These are phyloP conservation scores for Ceratobasidium sp. DNA, from an alignment of 1,284 basidiomycete genomes.

Conservation along the genomic window DNA sequence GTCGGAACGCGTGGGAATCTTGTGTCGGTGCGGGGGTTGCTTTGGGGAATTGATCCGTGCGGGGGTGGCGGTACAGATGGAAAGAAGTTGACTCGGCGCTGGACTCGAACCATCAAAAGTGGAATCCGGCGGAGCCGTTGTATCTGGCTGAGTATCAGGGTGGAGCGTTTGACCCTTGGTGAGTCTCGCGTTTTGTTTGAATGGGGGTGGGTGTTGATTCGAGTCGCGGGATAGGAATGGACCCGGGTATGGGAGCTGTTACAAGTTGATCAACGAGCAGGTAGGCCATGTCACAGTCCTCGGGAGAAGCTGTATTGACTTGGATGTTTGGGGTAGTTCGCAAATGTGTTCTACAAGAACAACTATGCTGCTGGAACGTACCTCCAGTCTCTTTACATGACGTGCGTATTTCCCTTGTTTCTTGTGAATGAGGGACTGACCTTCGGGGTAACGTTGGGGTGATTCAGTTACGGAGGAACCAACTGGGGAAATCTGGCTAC, in stretches of 20 bases:
- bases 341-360: constrained; percentile 49
- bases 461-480: constrained; percentile 60
- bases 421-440: not conserved
- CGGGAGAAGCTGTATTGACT: too few relatives aligned
- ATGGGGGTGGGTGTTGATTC: too few relatives aligned
- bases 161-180: constrained; percentile 40
- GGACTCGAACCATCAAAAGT: constrained; percentile 24
- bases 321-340: too few relatives aligned
- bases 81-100: constrained; percentile 3
- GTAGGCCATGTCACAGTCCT: too few relatives aligned
- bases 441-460: not conserved
- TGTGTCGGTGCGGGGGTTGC: too few relatives aligned
- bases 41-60: too few relatives aligned
- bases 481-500: constrained; percentile 61
- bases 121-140: constrained; percentile 35
- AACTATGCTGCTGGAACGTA: constrained; percentile 57
- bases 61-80: constrained; percentile 5
- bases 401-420: not conserved
- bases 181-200: not conserved
- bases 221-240: constrained; percentile 22
- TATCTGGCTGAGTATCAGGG: constrained; percentile 34
- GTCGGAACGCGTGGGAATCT: not conserved
- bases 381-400: constrained; percentile 58
- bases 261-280: constrained; percentile 36
- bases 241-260: constrained; percentile 26